Percentiles rank a stretch among this genome's conserved stretches.
These are phyloP conservation scores for Nepenthes alata DNA, from an alignment of 179 eudicot genomes.

Conservation along the genomic window DNA sequence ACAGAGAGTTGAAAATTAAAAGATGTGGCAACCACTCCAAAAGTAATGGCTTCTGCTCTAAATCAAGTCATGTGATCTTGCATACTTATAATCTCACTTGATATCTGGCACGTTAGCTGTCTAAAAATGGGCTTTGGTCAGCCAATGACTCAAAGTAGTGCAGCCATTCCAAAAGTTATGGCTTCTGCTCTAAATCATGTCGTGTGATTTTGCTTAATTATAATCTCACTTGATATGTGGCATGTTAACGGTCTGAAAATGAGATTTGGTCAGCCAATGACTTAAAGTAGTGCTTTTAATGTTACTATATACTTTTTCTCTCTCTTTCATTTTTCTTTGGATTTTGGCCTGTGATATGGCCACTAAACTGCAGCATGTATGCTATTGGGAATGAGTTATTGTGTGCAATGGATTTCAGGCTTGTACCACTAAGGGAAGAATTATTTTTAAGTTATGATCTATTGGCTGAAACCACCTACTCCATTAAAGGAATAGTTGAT, in stretches of 20 bases:
- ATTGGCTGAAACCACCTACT: constrained; percentile 43
- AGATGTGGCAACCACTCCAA: too few relatives aligned
- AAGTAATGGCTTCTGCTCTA: too few relatives aligned
- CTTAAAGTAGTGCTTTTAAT: constrained; percentile 47
- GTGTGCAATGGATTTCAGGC: constrained; percentile 78
- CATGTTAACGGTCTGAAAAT: constrained; percentile 37
- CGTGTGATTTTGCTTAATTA: too few relatives aligned
- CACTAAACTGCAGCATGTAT: constrained; percentile 7
- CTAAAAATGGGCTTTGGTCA: not conserved
- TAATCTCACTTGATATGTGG: not conserved
- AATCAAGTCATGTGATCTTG: too few relatives aligned
- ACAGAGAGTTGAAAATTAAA: too few relatives aligned
- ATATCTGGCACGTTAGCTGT: not conserved
- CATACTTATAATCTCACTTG: not conserved
- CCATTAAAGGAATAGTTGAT: constrained; percentile 34
- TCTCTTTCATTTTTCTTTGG: constrained; percentile 1
- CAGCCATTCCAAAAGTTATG: too few relatives aligned
- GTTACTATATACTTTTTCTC: not conserved
- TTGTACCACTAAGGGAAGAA: constrained; percentile 55
- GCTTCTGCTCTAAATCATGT: too few relatives aligned
- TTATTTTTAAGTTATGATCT: constrained; percentile 42
- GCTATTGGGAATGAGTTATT: constrained; percentile 69
- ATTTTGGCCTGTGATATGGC: not conserved
- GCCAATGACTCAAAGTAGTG: constrained; percentile 48
- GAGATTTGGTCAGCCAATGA: constrained; percentile 40